Evolutionary conservation across 169 alveolate species (phyloP).

Genomic region (Cryptosporidium baileyi): DNA sequence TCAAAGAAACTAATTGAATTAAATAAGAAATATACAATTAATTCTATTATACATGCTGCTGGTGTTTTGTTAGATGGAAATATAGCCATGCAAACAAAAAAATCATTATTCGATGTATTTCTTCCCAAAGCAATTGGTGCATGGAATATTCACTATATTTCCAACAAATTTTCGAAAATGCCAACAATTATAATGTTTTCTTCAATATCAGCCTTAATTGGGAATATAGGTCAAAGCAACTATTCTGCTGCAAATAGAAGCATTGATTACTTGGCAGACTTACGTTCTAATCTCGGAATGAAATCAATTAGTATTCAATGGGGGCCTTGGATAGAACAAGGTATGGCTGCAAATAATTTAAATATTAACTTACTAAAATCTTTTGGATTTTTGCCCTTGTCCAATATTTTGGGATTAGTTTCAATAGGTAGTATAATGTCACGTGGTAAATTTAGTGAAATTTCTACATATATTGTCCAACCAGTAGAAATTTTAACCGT

Average conservation of each 20-base stretch:
- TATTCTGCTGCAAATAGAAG: constrained; percentile 80
- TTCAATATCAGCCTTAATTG: constrained; percentile 75
- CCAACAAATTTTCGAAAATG: constrained; percentile 25
- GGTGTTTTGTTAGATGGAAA: constrained; percentile 76
- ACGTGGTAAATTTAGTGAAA: neutral
- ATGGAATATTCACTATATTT: constrained; percentile 76
- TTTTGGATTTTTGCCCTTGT: constrained; percentile 20
- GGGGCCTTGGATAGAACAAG: constrained; percentile 80
- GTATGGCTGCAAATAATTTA: constrained; percentile 72
- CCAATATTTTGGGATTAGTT: constrained; percentile 18
- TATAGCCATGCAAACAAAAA: constrained; percentile 66
- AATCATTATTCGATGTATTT: constrained; percentile 71
- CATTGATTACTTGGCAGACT: constrained; percentile 74
- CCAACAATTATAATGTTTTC: constrained; percentile 74
- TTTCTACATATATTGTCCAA: constrained; percentile 29
- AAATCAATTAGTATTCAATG: constrained; percentile 78
- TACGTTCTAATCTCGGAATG: constrained; percentile 74
- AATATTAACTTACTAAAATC: neutral
- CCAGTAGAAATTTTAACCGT: constrained; percentile 21
- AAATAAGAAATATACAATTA: neutral
- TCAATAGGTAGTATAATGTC: constrained; percentile 55
- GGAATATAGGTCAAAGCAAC: constrained; percentile 79
- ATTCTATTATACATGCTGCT: constrained; percentile 78
- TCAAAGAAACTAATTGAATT: constrained; percentile 5
- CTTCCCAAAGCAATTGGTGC: constrained; percentile 80